phyloP scores from a whole-genome alignment of 2,329 filamentous ascomycete genomes.

The Ascosphaera pollenicola region DNA sequence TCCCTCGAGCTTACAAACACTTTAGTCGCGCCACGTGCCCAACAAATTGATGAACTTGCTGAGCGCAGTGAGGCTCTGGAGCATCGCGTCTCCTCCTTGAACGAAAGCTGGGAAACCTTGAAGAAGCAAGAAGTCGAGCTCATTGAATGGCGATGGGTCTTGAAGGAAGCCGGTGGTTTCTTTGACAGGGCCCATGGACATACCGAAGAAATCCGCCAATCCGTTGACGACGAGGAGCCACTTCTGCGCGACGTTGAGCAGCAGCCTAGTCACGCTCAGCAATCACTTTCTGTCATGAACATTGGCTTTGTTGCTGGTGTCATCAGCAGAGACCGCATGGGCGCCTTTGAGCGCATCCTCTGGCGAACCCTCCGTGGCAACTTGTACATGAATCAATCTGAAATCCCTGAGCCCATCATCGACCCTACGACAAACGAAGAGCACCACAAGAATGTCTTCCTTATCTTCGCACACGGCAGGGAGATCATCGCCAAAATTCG shows the following conservation, averaged over 20 bases:
- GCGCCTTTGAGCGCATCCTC: slow-evolving; percentile 87
- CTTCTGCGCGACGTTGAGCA: slow-evolving; percentile 85
- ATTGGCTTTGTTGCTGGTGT: slow-evolving; percentile 97
- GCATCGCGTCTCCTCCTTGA: slow-evolving; percentile 72
- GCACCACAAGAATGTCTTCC: slow-evolving; percentile 93
- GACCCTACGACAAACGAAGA: slow-evolving; percentile 85
- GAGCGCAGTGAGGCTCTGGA: slow-evolving; percentile 86
- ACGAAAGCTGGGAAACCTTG: slow-evolving; percentile 95
- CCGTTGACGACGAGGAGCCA: slow-evolving; percentile 73
- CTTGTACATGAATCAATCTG: slow-evolving; percentile 98
- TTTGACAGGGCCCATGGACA: slow-evolving; percentile 93
- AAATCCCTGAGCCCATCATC: slow-evolving; percentile 82
- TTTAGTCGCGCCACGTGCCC: slow-evolving; percentile 67
- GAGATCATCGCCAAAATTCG: slow-evolving; percentile 97
- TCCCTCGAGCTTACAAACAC: slow-evolving; percentile 78
- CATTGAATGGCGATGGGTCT: slow-evolving; percentile 95
- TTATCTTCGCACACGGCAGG: slow-evolving; percentile 97
- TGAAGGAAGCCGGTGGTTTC: slow-evolving; percentile 89
- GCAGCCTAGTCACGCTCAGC: slow-evolving; percentile 36
- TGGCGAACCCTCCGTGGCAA: slow-evolving; percentile 96
- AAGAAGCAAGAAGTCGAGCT: slow-evolving; percentile 96
- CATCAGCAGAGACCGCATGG: slow-evolving; percentile 78
- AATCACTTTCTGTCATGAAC: slow-evolving; percentile 93
- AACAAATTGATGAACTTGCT: slow-evolving; percentile 88
- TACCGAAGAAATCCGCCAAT: slow-evolving; percentile 87